These are phyloP conservation scores for Claviceps fusiformis DNA, from an alignment of 2,329 filamentous ascomycete genomes.

Conservation along the genomic window DNA sequence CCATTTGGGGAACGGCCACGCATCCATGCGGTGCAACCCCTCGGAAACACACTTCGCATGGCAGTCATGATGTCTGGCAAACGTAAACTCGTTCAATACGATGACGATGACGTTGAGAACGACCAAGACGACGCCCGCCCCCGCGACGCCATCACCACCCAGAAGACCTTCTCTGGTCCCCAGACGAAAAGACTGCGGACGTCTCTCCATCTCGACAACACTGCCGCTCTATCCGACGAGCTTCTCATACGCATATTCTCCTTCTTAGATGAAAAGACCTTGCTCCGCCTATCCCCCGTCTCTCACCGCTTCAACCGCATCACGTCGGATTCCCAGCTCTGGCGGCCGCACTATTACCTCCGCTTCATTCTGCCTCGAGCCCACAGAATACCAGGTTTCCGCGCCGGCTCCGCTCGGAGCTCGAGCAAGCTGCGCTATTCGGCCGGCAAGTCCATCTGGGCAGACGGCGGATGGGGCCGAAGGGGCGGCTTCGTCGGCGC, in stretches of 20 bases:
- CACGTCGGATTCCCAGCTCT: conserved; percentile 71
- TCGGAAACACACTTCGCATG: background rate
- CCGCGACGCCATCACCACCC: background rate
- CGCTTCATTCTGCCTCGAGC: conserved; percentile 76
- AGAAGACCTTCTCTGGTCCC: background rate
- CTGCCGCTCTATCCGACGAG: conserved; percentile 74
- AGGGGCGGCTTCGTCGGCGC: conserved; percentile 18
- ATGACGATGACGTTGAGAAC: conserved; percentile 1
- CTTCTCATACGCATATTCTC: conserved; percentile 73
- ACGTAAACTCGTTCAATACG: conserved; percentile 10
- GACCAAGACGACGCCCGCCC: background rate
- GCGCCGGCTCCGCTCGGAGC: conserved; percentile 17
- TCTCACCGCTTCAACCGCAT: conserved; percentile 64
- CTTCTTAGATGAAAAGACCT: conserved; percentile 53
- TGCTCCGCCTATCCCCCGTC: conserved; percentile 50
- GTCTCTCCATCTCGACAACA: conserved; percentile 33
- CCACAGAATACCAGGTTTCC: conserved; percentile 57
- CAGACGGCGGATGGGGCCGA: conserved; percentile 26
- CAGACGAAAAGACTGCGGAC: conserved; percentile 1
- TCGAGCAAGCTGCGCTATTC: conserved; percentile 30
- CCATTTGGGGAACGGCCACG: background rate
- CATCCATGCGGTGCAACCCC: background rate
- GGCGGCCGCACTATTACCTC: conserved; percentile 79
- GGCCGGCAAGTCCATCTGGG: conserved; percentile 29
- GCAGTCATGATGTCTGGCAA: conserved; percentile 13